A percentile compares a stretch with the other conserved stretches of the same genome.
These are phyloP conservation scores for Erysiphe neolycopersici DNA, from an alignment of 2,329 filamentous ascomycete species.

Conservation along the genomic window DNA sequence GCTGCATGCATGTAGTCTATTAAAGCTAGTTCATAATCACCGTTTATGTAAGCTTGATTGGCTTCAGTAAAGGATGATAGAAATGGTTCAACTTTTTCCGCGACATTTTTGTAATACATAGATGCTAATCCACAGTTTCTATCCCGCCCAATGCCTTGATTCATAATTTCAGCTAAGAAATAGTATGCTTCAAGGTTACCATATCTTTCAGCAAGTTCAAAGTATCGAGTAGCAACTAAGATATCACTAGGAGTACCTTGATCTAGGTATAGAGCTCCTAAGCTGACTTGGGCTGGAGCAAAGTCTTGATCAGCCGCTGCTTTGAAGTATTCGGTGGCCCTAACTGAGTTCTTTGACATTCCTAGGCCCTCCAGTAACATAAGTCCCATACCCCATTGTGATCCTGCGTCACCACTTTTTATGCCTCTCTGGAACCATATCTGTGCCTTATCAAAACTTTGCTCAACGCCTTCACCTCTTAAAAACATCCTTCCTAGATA, in stretches of 20 bases:
- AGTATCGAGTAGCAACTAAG: conserved; percentile 31
- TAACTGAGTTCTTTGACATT: conserved; percentile 30
- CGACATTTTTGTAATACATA: conserved; percentile 38
- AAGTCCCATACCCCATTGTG: conserved; percentile 40
- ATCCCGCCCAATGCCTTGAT: conserved; percentile 37
- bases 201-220: conserved; percentile 40
- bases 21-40: conserved; percentile 35
- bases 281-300: conserved; percentile 34
- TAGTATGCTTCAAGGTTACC: conserved; percentile 48
- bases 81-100: conserved; percentile 27
- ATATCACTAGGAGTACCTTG: conserved; percentile 25
- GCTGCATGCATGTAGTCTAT: conserved; percentile 45
- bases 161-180: conserved; percentile 41
- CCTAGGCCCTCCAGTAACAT: conserved; percentile 45
- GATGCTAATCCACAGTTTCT: conserved; percentile 38
- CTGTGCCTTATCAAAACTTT: conserved; percentile 34
- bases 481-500: conserved; percentile 48
- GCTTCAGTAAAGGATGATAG: conserved; percentile 39
- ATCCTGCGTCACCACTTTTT: conserved; percentile 34
- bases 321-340: conserved; percentile 36
- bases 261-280: conserved; percentile 43
- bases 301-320: conserved; percentile 42
- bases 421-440: conserved; percentile 44
- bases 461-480: conserved; percentile 41
- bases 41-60: conserved; percentile 35